Evolutionary conservation across 805 yeast species (phyloP), one percentile per base, ranked within the genome.

Genomic region (Barnettozyma californica): DNA sequence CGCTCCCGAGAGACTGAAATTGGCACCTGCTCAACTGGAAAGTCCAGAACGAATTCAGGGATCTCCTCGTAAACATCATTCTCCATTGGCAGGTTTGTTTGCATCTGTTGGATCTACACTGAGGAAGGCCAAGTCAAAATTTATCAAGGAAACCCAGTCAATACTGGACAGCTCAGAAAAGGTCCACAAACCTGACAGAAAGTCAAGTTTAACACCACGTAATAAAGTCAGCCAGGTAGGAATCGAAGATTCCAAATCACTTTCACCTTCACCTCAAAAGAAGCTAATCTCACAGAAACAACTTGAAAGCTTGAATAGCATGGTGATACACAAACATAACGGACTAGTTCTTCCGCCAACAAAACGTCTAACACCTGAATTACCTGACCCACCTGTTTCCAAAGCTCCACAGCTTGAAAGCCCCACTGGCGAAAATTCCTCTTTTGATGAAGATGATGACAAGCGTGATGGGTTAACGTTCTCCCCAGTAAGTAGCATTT

Each of bases 401-500:
- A 43, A 39, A 29, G 35, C 46, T n/a, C 43, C 46, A 14, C 21
- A 40, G 13, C 34, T 44, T 39, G 49, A 45, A 31, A 46, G 54
- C 40, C 47, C 45, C 18, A 20, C 25, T 1, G 20, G 38, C 5
- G 43, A 34, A 20, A 23, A 43, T 18, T 26, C 37, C 18, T 45
- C 44, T 3, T 41, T 49, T 34, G 43, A 48, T 16, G 51, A 51
- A 1, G 43, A 48, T 21, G 52, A 49, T 35, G 46, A 49, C 20
- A 52, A 49, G n/a, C 54, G 52, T 13, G 45, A 49, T 1, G 51
- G 56, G 36, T 40, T 53, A 29, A 52, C 50, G 29, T 58, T 61
- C 40, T 58, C 65, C 2, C 65, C 65, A 11, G 64, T 60, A 13
- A 58, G 55, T 41, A 60, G 63, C 23, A 53, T 59, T 9, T 61